Evolutionary conservation across 73 alveolate species (phyloP).

Genomic region (Effrenium voratum): DNA sequence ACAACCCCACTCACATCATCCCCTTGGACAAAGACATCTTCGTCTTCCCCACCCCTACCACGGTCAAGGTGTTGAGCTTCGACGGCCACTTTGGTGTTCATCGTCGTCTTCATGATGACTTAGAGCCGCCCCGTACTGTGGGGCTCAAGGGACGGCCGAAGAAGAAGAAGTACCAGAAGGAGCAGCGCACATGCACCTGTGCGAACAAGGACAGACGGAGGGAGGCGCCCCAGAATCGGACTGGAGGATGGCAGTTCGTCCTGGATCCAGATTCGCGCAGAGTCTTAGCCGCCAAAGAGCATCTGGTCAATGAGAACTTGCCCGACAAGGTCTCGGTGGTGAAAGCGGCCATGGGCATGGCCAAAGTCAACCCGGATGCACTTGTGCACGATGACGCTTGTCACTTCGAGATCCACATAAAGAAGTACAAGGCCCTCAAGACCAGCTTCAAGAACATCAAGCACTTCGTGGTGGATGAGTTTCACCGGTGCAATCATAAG

Average conservation of each 20-base stretch:
- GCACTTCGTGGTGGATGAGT: not conserved
- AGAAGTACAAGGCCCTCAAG: no score
- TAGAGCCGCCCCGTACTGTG: conserved; percentile 27
- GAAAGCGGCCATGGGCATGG: not conserved
- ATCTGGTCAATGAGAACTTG: not conserved
- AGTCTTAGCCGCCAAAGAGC: conserved; percentile 17
- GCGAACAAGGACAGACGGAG: conserved; percentile 7
- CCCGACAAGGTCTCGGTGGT: conserved; percentile 4
- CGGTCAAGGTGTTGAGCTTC: not conserved
- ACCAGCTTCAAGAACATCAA: no score
- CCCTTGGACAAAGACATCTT: not conserved
- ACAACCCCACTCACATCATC: not conserved
- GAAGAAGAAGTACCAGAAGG: not conserved
- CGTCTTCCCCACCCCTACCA: not conserved
- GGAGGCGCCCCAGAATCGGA: not conserved
- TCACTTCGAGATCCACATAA: no score
- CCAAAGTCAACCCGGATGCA: not conserved
- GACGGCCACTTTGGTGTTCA: conserved; percentile 46
- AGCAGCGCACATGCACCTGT: conserved; percentile 16
- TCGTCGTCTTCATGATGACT: not conserved
- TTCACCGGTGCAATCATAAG: not conserved
- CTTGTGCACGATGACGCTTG: not conserved
- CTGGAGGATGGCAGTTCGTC: conserved; percentile 30
- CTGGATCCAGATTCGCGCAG: not conserved
- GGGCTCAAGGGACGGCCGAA: not conserved